Evolutionary conservation across 2,329 filamentous ascomycete genomes (phyloP).

Genomic region (Penicillium glabrum): DNA sequence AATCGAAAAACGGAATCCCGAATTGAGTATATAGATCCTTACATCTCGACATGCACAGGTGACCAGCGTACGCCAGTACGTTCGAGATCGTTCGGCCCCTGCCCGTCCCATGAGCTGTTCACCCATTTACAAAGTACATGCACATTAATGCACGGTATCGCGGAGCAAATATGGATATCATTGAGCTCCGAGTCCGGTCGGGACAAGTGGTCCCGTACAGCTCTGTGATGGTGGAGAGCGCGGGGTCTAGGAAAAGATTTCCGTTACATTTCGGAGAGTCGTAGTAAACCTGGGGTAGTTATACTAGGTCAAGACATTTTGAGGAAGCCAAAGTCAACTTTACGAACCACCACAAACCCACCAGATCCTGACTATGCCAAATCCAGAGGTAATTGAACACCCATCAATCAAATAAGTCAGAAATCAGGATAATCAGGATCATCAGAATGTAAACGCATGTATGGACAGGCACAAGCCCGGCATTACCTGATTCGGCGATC

Average conservation of each 20-base stretch:
- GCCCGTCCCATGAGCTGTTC: neutral
- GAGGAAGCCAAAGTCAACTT: neutral
- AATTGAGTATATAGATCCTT: neutral
- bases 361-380: neutral
- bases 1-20: neutral
- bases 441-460: neutral
- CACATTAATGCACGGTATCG: too few relatives aligned
- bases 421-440: neutral
- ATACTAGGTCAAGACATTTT: neutral
- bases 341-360: neutral
- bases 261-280: neutral
- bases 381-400: neutral
- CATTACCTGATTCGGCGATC: conserved; percentile 18
- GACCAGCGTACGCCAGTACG: conserved; percentile 5
- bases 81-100: conserved; percentile 9
- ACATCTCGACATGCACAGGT: conserved; percentile 3
- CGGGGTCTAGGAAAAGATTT: neutral
- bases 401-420: neutral
- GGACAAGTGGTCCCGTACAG: neutral
- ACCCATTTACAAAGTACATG: neutral
- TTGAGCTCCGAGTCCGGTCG: neutral
- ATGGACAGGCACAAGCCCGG: neutral
- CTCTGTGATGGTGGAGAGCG: too few relatives aligned
- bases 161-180: too few relatives aligned
- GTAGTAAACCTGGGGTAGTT: neutral